Percentiles rank a stretch among this genome's conserved stretches.
Conservation (phyloP, 108 stramenopile genomes). For the Mediolabrus comicus region DNA sequence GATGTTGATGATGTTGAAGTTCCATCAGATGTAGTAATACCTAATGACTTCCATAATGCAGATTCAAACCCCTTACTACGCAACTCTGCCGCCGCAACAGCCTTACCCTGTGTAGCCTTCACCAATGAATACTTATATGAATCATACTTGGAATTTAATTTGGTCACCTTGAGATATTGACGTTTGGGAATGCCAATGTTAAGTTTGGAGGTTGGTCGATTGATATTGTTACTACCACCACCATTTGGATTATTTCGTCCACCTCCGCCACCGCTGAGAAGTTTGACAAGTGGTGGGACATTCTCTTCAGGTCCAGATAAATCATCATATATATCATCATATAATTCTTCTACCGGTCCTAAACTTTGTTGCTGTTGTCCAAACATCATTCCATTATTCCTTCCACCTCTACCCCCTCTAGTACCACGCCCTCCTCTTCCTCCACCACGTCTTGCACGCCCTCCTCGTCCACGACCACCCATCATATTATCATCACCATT, state of each 20-base stretch:
- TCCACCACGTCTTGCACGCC: neutral
- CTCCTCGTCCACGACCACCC: neutral
- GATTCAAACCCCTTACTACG: conserved; percentile 62
- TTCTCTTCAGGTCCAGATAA: conserved; percentile 16
- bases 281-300: conserved; percentile 9
- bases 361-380: conserved; percentile 6
- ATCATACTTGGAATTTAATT: conserved; percentile 69
- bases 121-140: conserved; percentile 73
- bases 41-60: conserved; percentile 49
- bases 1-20: neutral
- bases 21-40: neutral
- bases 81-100: conserved; percentile 59
- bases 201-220: conserved; percentile 45
- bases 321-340: conserved; percentile 77
- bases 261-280: conserved; percentile 1
- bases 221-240: neutral
- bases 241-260: neutral
- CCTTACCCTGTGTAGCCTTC: conserved; percentile 69
- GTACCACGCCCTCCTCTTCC: neutral
- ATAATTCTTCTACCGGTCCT: conserved; percentile 61
- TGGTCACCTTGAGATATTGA: conserved; percentile 64
- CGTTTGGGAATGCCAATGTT: conserved; percentile 64
- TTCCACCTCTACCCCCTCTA: neutral
- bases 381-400: neutral
- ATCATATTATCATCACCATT: no score